Base-by-base conservation (phyloP, 75 land plant genomes). In the Cunninghamia lanceolata region DNA sequence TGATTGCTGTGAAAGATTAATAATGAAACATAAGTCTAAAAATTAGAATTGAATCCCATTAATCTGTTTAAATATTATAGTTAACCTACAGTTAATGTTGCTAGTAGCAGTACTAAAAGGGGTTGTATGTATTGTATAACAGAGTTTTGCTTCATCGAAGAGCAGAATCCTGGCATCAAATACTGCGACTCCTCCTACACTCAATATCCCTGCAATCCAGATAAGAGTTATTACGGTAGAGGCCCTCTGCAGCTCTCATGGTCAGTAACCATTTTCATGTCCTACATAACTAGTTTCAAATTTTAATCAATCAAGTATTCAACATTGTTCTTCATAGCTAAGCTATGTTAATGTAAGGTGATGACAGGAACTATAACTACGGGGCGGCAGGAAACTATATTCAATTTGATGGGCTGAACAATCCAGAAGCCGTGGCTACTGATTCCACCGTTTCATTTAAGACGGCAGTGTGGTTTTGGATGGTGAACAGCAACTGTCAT, bases 351-450 rank as follows among this genome's bases (percentile, higher is more conserved):
- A 39, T 2, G 71, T 40, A 39, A 39, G 40, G 40, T 39, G 76
- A 85, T 21, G 36, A 59, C 93, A 54, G 56, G 56, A 54, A 54
- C 16, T 66, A 66, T 66, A 66, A 66, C n/a, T 66, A 66, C 8
- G 70, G 70, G 3, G n/a, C n/a, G 70, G n/a, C 70, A 28, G 25
- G 70, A 66, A 66, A 25, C 28, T 21, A 66, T 28, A 14, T 66
- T 28, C 1, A 7, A 6, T 66, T 66, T 50, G 52, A 50, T 50
- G 52, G 52, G 52, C 15, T 50, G 52, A 50, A 50, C 52, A 50
- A 50, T 50, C 52, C 52, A 50, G 52, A 50, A 15, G 15, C 9
- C 2, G 15, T 50, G 52, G 0, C 15, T 0, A 50, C 52, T 50
- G 2, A 50, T 50, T 50, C 52, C 0, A 10, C 0, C 0, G 13